These are phyloP conservation scores for Parascedosporium putredinis DNA, from an alignment of 2,329 filamentous ascomycete genomes.

Conservation along the genomic window DNA sequence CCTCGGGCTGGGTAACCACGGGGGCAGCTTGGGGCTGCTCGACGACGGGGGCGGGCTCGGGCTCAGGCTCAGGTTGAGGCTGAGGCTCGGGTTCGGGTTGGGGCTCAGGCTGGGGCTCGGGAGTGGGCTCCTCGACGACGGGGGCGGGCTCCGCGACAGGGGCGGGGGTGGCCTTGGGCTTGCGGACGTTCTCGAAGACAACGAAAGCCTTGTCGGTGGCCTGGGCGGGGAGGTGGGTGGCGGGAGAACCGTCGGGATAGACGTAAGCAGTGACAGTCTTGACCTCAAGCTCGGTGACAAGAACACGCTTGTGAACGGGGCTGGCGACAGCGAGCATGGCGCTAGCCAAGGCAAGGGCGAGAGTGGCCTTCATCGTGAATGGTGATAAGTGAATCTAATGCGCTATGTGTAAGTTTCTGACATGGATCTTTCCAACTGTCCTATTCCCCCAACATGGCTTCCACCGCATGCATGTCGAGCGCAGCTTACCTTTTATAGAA, in stretches of 20 bases:
- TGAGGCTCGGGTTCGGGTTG: slow-evolving; percentile 9
- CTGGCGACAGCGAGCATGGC: slow-evolving; percentile 34
- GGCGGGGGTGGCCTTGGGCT: slow-evolving; percentile 10
- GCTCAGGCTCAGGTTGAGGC: too few species aligned
- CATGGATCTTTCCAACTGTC: background rate
- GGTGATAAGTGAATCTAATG: background rate
- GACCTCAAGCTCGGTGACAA: slow-evolving; percentile 28
- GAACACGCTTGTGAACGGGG: slow-evolving; percentile 30
- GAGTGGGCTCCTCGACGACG: slow-evolving; percentile 1
- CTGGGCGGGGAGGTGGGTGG: slow-evolving; percentile 10
- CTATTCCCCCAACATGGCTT: background rate
- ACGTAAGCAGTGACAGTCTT: slow-evolving; percentile 28
- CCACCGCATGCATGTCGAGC: too few species aligned
- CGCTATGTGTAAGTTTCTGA: too few species aligned
- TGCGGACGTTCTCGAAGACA: slow-evolving; percentile 12
- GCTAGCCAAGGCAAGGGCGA: slow-evolving; percentile 33
- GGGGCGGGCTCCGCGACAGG: too few species aligned
- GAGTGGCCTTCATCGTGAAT: slow-evolving; percentile 39
- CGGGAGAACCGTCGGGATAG: slow-evolving; percentile 14
- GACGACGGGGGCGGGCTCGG: slow-evolving; percentile 1
- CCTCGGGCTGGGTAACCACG: slow-evolving; percentile 9
- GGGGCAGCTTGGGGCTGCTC: slow-evolving; percentile 9
- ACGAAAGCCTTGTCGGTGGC: slow-evolving; percentile 17
- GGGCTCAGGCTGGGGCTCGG: slow-evolving; percentile 10
- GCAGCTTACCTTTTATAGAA: background rate